Percentiles rank a stretch among this genome's conserved stretches.
These are phyloP conservation scores for Suillus clintonianus DNA, from an alignment of 768 basidiomycete genomes.

Conservation along the genomic window DNA sequence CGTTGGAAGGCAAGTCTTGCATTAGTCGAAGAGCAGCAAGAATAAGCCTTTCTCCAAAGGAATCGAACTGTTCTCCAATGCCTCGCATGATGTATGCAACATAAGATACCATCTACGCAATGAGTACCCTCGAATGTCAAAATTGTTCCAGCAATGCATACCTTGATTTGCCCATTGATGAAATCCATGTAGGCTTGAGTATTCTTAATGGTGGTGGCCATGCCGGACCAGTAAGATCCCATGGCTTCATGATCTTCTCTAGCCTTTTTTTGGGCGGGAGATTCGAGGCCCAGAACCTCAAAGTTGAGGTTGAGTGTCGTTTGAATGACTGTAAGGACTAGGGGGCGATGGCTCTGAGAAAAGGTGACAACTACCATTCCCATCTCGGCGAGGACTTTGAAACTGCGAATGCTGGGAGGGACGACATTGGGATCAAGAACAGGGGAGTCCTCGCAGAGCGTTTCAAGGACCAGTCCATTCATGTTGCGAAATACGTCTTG, in stretches of 20 bases:
- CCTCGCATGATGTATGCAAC: conserved; percentile 87
- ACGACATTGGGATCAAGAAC: conserved; percentile 56
- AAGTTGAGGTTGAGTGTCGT: conserved; percentile 78
- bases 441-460: conserved; percentile 68
- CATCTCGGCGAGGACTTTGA: conserved; percentile 94
- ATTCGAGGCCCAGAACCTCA: conserved; percentile 74
- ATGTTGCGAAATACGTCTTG: conserved; percentile 79
- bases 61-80: conserved; percentile 60
- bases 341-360: conserved; percentile 74
- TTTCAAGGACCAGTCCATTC: conserved; percentile 67
- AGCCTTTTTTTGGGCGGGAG: conserved; percentile 78
- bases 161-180: conserved; percentile 89
- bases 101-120: conserved; percentile 80
- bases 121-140: conserved; percentile 9
- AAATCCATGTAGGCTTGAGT: conserved; percentile 76
- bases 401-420: conserved; percentile 77
- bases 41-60: conserved; percentile 80
- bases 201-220: conserved; percentile 77
- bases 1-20: conserved; percentile 90
- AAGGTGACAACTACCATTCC: conserved; percentile 90
- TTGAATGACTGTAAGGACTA: conserved; percentile 67
- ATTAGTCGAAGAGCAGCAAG: conserved; percentile 81
- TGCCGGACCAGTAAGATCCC: conserved; percentile 81
- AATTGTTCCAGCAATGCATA: conserved; percentile 24
- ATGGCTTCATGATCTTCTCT: conserved; percentile 79